Evolutionary conservation across 306 rosid species (phyloP).

Genomic region (Fragaria vesca): DNA sequence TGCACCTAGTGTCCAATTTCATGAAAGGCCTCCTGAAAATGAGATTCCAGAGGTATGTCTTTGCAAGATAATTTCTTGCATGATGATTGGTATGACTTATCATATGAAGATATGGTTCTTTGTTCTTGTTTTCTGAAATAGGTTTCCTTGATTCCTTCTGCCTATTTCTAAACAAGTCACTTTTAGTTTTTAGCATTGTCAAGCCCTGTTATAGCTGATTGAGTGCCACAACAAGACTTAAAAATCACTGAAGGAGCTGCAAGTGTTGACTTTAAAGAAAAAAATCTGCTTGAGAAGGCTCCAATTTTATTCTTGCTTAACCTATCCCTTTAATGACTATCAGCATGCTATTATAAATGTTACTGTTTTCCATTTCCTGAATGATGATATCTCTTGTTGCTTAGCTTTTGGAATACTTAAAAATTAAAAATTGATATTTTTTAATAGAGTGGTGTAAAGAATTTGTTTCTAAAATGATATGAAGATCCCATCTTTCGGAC

Average conservation of each 20-base stretch:
- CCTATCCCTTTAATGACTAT: neutral
- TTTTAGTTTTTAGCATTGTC: neutral
- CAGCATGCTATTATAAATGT: neutral
- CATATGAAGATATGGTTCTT: neutral
- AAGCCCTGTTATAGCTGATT: neutral
- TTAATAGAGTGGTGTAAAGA: neutral
- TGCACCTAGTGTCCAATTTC: constrained; percentile 86
- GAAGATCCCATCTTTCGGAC: neutral
- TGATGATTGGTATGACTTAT: neutral
- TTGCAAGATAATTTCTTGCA: neutral
- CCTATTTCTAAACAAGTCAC: neutral
- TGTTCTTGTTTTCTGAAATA: neutral
- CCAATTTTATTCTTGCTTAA: neutral
- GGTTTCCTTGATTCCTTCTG: neutral
- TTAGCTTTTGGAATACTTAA: neutral
- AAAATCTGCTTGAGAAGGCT: neutral
- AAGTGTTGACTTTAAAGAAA: neutral
- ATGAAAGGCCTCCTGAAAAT: constrained; percentile 78
- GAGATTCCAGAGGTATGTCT: constrained; percentile 71
- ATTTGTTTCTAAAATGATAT: no score
- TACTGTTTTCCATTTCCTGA: neutral
- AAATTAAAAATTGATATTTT: neutral
- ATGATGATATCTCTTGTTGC: neutral
- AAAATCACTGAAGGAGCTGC: neutral
- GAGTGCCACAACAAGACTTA: neutral